Evolutionary conservation across 2,329 filamentous ascomycete genomes (phyloP), one percentile per base, ranked within the genome.

Genomic region (Pestalotiopsis sp.): DNA sequence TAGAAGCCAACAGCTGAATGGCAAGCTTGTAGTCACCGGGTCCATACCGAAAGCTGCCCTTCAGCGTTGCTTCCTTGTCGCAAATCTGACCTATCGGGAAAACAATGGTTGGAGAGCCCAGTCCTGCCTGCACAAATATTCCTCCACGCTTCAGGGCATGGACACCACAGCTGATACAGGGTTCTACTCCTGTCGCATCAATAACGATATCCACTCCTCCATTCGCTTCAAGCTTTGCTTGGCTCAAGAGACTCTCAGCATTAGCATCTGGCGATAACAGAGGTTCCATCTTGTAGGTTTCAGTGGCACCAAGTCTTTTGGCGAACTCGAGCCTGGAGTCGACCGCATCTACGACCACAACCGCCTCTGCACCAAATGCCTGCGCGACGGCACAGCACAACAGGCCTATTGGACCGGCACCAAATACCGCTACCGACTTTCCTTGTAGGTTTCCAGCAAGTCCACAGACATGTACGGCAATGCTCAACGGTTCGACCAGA

Each of bases 31-130:
- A 98, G 80, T 98, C 95, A n/a, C 95, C 95, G 67, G 90, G 88
- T 3, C 91, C 91, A 80, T 98, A 98, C 52, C 95, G 89, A 86
- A 98, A 98, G 71, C 91, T 95, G 23, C 95, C 95, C 78, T 92
- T 93, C 59, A 93, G 87, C 12, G 91, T 97, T 65, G 97, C 85
- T 84, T 98, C 95, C 83, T 98, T 98, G 65, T 91, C 87, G 80
- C 94, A 97, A 77, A 97, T 86, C 4, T 92, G 91, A 88, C 95
- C 93, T 79, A 98, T 97, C 65, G 95, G 95, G 84, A 98, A 97
- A 7, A 82, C 92, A 79, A 98, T 95, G 76, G 97, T 93, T 52
- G 90, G 81, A 78, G 92, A 92, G 77, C 95, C 95, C 94, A 98
- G 97, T 67, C 95, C 95, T 69, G 91, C 93, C 83, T 97, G 94